Base-by-base conservation (phyloP, 176 grass and related monocot genomes). In the Leersia perrieri region DNA sequence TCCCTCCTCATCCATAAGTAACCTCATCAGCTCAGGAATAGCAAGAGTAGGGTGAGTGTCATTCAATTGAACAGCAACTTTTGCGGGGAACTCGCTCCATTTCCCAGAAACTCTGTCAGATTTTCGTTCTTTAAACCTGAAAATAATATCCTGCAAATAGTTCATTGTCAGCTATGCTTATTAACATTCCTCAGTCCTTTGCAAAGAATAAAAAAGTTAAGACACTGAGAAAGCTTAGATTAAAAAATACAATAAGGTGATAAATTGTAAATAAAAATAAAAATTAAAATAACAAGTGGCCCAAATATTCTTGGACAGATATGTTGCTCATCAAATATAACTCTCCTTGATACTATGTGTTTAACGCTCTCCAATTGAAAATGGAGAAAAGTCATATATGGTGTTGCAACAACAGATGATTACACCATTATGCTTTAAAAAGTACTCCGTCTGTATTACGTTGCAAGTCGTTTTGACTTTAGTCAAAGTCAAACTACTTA, bases 11-110 rank as follows among this genome's bases (percentile, higher is more conserved):
- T 93, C 91, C 87, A 89, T 93, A 58, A 93, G 87, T 42, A 93
- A 73, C 20, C 91, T 79, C 91, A 93, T 93, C 60, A 93, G 65
- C 82, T 93, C 91, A 72, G 91, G 87, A 60, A 95, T 92, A 22
- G 84, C 84, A 80, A 95, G 84, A 73, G 93, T 92, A 41, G 93
- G 90, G 61, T 95, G 90, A 66, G 93, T 95, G 58, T 95, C 93
- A 90, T 95, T 95, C 84, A 95, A 30, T 70, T 95, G 90, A 77
- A 95, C 90, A 89, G 93, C 90, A 83, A 92, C 93, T 83, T 95
- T 95, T 57, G 83, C 75, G 42, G 89, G 89, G 70, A 94, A 94
- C 30, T 91, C 92, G 49, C 83, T 82, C 92, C 92, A 94, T 33
- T 89, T 88, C n/a, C 74, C 83, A 18, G 88, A 85, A 86, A 28